These are phyloP conservation scores for Aspergillus sp. DNA, from an alignment of 2,329 filamentous ascomycete species.

Conservation along the genomic window DNA sequence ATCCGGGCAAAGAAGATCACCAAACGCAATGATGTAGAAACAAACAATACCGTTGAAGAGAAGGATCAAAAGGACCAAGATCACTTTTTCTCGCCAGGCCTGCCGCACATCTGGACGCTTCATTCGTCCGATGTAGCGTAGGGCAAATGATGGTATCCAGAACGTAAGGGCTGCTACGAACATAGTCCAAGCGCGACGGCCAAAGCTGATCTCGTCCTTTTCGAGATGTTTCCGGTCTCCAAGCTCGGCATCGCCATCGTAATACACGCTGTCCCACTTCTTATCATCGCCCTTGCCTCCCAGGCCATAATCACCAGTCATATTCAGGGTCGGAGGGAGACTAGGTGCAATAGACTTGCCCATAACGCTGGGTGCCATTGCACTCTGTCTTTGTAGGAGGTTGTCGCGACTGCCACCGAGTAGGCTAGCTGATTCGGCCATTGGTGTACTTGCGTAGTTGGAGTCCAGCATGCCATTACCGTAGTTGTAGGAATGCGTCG, in stretches of 20 bases:
- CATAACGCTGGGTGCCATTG: slow-evolving; percentile 49
- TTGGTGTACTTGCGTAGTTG: slow-evolving; percentile 55
- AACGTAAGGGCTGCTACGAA: slow-evolving; percentile 86
- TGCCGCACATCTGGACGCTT: slow-evolving; percentile 94
- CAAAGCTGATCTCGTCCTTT: slow-evolving; percentile 62
- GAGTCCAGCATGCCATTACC: slow-evolving; percentile 66
- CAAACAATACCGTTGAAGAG: slow-evolving; percentile 78
- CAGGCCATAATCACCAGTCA: slow-evolving; percentile 82
- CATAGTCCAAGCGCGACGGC: slow-evolving; percentile 74
- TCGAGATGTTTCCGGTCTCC: slow-evolving; percentile 75
- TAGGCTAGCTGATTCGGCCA: slow-evolving; percentile 60
- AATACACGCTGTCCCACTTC: slow-evolving; percentile 68
- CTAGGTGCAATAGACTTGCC: slow-evolving; percentile 54
- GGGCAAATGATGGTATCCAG: slow-evolving; percentile 85
- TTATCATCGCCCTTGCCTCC: slow-evolving; percentile 80
- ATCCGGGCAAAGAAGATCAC: slow-evolving; percentile 83
- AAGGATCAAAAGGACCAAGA: slow-evolving; percentile 76
- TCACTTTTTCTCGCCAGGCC: slow-evolving; percentile 95
- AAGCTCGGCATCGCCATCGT: slow-evolving; percentile 76
- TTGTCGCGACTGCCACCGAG: slow-evolving; percentile 69
- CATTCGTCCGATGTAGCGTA: slow-evolving; percentile 87
- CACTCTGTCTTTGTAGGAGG: slow-evolving; percentile 49
- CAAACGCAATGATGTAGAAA: slow-evolving; percentile 91
- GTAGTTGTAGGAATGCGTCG: slow-evolving; percentile 50
- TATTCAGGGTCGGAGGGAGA: slow-evolving; percentile 56